Evolutionary conservation across 2,329 filamentous ascomycete genomes (phyloP), one percentile per base, ranked within the genome.

Genomic region (Claviceps pusilla): DNA sequence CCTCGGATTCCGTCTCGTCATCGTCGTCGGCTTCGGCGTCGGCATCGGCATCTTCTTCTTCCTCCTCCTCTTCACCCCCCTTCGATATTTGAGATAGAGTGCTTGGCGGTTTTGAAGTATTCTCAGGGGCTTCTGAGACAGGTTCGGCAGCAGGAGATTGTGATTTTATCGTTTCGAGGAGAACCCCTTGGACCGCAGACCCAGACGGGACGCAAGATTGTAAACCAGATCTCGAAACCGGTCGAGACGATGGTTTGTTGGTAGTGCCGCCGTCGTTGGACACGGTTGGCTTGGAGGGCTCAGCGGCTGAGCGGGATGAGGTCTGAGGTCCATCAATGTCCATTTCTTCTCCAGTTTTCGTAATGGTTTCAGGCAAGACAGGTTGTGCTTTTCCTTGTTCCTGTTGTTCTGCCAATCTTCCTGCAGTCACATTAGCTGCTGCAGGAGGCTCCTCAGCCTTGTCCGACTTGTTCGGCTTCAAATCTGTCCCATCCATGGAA

Each of bases 1-100:
- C 76, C 51, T 80, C 77, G 7, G 76, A 72, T 57, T 80, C 76
- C 2, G 76, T 79, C 51, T 78, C 70, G 31, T 49, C 47, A 12
- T 76, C 76, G 51, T 76, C 75, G 42, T 76, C 73, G 7, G 19
- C 43, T 4, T 19, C 43, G 24, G 24, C 19, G 28, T 45, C 43
- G 35, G 35, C 35, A 14, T 37, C 35, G 31, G 31, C 31, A 33
- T 33, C 45, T 14, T 29, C 24, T 29, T 14, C 45, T 14, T 14
- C 12, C 29, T 2, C 45, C 29, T 29, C 28, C 24, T 3, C 45
- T 46, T 41, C 37, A 16, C 37, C 12, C 14, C 14, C 14, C 19
- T 75, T 73, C 35, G 71, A 71, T 35, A 71, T 68, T 45, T 73
- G 74, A 4, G 75, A 77, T 4, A 75, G 74, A 7, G 72, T 77